Percentiles rank a stretch among this genome's conserved stretches.
Conservation (phyloP, 2,329 filamentous ascomycete species). For the Emericellopsis cladophorae region DNA sequence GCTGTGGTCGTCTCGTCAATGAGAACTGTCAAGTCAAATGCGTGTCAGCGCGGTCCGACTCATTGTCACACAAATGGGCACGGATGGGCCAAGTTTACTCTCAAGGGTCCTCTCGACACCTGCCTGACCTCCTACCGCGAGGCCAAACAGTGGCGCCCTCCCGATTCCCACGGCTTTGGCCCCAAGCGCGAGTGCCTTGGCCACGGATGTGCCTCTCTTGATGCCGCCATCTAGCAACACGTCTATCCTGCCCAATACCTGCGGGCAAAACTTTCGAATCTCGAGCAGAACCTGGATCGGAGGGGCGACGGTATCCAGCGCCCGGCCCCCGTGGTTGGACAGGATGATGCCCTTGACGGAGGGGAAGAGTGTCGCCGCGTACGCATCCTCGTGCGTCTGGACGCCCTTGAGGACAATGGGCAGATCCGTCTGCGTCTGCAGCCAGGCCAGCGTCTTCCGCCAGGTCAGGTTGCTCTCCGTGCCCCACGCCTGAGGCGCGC, state of each 20-base stretch:
- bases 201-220: slow-evolving; percentile 22
- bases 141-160: slow-evolving; percentile 16
- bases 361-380: slow-evolving; percentile 14
- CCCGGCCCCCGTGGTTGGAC: slow-evolving; percentile 27
- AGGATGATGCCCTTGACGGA: slow-evolving; percentile 23
- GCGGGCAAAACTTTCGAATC: slow-evolving; percentile 29
- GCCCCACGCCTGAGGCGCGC: slow-evolving; percentile 34
- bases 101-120: neutral
- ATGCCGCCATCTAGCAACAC: slow-evolving; percentile 25
- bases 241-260: slow-evolving; percentile 25
- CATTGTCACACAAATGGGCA: neutral
- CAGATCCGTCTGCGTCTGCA: slow-evolving; percentile 17
- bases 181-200: slow-evolving; percentile 25
- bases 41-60: neutral
- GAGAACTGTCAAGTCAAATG: neutral
- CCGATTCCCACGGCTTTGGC: slow-evolving; percentile 29
- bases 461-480: slow-evolving; percentile 51
- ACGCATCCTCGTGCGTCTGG: slow-evolving; percentile 22
- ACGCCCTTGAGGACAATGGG: slow-evolving; percentile 25
- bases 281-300: slow-evolving; percentile 17
- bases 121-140: neutral
- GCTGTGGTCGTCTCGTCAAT: slow-evolving; percentile 1
- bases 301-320: slow-evolving; percentile 18
- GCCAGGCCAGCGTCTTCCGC: slow-evolving; percentile 29
- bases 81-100: neutral